Evolutionary conservation across 345 rosid species (phyloP).

Genomic region (Erucastrum elatum): DNA sequence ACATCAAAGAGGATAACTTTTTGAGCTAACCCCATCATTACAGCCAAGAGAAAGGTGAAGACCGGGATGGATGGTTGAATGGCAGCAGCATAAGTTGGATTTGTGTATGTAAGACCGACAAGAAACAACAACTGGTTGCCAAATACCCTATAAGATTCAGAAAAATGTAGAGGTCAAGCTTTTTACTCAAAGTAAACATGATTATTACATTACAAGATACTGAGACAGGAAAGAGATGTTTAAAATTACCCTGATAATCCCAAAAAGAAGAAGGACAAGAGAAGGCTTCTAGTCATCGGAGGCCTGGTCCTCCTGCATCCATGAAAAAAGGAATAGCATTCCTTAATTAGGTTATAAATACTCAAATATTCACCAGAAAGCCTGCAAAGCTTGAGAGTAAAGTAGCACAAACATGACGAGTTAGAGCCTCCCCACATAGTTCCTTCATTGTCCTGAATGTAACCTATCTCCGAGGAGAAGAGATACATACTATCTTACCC

Average conservation of each 20-base stretch:
- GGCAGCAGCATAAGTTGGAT: slow-evolving; percentile 98
- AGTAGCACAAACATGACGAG: neutral
- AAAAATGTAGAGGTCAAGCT: slow-evolving; percentile 13
- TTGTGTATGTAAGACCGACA: slow-evolving; percentile 90
- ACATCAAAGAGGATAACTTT: neutral
- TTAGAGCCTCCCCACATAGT: neutral
- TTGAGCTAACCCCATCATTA: slow-evolving; percentile 81
- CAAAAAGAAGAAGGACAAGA: slow-evolving; percentile 77
- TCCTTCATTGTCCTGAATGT: neutral
- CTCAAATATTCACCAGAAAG: slow-evolving; percentile 6
- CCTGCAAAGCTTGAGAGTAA: neutral
- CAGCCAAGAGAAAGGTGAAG: slow-evolving; percentile 88
- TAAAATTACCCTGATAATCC: slow-evolving; percentile 83
- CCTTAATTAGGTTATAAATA: neutral
- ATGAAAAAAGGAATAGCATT: slow-evolving; percentile 26
- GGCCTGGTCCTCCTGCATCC: slow-evolving; percentile 65
- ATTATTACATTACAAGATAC: neutral
- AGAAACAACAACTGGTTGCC: slow-evolving; percentile 97
- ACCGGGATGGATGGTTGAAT: slow-evolving; percentile 97
- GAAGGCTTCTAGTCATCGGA: slow-evolving; percentile 68
- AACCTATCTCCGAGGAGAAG: neutral
- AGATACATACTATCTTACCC: neutral
- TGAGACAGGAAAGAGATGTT: slow-evolving; percentile 2
- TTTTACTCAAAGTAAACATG: slow-evolving; percentile 8
- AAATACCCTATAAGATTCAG: slow-evolving; percentile 66